Evolutionary conservation across 1,284 basidiomycete species (phyloP), one percentile per base, ranked within the genome.

Genomic region (Microbotryum saponariae): DNA sequence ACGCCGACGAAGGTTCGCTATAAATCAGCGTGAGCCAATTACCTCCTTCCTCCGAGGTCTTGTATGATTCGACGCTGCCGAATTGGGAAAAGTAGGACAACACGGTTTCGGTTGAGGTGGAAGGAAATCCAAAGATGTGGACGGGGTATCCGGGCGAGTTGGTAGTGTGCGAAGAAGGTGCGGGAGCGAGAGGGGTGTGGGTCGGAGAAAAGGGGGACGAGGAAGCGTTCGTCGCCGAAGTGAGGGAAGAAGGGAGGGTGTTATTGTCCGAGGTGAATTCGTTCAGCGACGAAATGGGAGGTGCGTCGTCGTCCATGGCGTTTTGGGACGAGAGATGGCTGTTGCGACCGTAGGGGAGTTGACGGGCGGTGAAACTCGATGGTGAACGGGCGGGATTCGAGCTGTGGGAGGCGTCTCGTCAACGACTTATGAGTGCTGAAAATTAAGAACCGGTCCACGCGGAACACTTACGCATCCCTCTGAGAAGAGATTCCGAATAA

Each of bases 1-100:
- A 74, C 0, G 88, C 88, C 58, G 88, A 85, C 33, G 81, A 82
- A 12, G 83, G 78, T 65, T 87, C 82, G 48, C 77, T 75, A 70
- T 85, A 89, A 21, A 59, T 63, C 42, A 73, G 63, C n/a, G 70
- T 73, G 29, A 74, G 63, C 73, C 73, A 74, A 61, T 74, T 74
- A 1, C 72, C 70, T 20, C 73, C 73, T 44, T 64, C 62, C 2
- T 54, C 50, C 29, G 70, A 67, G 0, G 64, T 54, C 2, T 61
- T 61, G 25, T 58, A 58, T 16, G 65, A 65, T 27, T 62, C 54
- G 51, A 73, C 56, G 16, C 68, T 63, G 49, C 69, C 72, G 54
- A 72, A 68, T 37, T 66, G 61, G 5, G 66, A 46, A 31, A 73
- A 72, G 46, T 67, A 65, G 31, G 64, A 60, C 56, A 73, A 56